These are phyloP conservation scores for Backusella australiensis DNA, from an alignment of 192 early-diverging fungal genomes.

Conservation along the genomic window DNA sequence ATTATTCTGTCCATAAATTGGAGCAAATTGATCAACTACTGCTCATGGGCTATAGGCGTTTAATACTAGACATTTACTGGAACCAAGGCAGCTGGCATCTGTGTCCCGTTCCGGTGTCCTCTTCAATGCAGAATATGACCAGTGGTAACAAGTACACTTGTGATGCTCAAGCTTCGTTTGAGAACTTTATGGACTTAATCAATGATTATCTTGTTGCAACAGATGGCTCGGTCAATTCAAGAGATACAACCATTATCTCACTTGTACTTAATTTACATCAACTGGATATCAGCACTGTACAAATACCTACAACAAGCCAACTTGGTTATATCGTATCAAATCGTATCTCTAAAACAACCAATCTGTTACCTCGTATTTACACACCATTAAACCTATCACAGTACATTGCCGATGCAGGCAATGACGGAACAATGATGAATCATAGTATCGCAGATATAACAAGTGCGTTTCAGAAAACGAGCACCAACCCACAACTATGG, in stretches of 20 bases:
- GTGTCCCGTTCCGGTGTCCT: slow-evolving; percentile 10
- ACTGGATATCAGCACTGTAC: background rate
- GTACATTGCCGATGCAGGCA: background rate
- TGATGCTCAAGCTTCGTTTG: background rate
- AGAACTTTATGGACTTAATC: background rate
- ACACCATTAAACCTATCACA: slow-evolving; percentile 22
- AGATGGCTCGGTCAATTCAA: background rate
- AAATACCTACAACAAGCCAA: background rate
- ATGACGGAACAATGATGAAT: background rate
- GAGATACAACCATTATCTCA: background rate
- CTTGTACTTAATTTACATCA: slow-evolving; percentile 7
- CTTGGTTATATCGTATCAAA: background rate
- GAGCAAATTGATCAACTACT: slow-evolving; percentile 1
- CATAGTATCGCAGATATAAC: background rate
- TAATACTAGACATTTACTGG: slow-evolving; percentile 35
- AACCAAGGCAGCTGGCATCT: slow-evolving; percentile 22
- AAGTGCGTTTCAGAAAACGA: background rate
- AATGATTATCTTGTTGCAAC: background rate
- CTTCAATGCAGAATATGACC: background rate
- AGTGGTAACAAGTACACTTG: background rate
- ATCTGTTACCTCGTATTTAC: background rate
- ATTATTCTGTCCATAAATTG: slow-evolving; percentile 16
- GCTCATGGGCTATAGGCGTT: slow-evolving; percentile 16
- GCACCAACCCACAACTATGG: background rate
- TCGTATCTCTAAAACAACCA: background rate